Conservation (phyloP, 176 grass and related monocot genomes). For the Eleusine indica region DNA sequence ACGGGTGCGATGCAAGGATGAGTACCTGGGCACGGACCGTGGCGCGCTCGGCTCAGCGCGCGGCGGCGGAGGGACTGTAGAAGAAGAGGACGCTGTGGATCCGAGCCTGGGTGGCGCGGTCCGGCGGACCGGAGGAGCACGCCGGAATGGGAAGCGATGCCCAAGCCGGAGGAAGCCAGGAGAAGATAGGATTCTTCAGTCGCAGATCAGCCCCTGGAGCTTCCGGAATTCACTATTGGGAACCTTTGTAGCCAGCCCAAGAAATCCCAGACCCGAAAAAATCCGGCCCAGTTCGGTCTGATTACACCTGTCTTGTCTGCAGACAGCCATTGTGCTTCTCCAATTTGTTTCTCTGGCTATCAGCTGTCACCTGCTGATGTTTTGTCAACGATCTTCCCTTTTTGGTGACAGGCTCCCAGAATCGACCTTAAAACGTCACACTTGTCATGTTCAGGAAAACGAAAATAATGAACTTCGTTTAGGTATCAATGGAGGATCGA, state of each 20-base stretch:
- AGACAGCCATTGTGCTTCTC: too few relatives aligned
- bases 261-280: neutral
- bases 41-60: neutral
- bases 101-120: neutral
- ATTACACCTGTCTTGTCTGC: too few relatives aligned
- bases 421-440: neutral
- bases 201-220: constrained; percentile 3
- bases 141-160: constrained; percentile 1
- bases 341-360: too few relatives aligned
- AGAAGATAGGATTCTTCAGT: constrained; percentile 24
- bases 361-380: too few relatives aligned
- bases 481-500: too few relatives aligned
- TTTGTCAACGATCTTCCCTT: too few relatives aligned
- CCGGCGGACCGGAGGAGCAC: neutral
- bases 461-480: too few relatives aligned
- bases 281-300: neutral
- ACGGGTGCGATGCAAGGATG: too few relatives aligned
- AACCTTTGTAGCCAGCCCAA: neutral
- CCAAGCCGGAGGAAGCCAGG: neutral
- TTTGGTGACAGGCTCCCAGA: too few relatives aligned
- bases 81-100: too few relatives aligned
- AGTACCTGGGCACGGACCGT: neutral
- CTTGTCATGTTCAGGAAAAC: neutral
- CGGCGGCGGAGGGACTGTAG: too few relatives aligned
- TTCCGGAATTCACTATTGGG: neutral